These are phyloP conservation scores for Aristolochia contorta DNA, from an alignment of 164 flowering plant species.

Conservation along the genomic window DNA sequence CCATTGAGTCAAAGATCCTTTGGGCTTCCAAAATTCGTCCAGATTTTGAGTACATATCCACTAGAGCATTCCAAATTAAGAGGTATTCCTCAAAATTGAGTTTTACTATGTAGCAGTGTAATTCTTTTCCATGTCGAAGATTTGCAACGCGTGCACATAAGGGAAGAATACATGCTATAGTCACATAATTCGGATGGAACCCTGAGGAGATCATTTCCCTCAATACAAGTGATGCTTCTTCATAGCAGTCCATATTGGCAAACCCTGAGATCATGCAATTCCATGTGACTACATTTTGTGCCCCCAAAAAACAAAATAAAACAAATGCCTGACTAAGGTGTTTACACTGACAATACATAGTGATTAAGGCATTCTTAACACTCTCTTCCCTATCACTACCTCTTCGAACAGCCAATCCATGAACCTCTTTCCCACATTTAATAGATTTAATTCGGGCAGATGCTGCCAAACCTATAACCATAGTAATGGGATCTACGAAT, in stretches of 20 bases:
- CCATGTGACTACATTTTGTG: conserved; percentile 41
- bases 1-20: conserved; percentile 37
- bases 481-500: conserved; percentile 30
- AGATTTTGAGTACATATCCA: conserved; percentile 59
- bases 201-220: conserved; percentile 37
- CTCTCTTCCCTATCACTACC: conserved; percentile 18
- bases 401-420: conserved; percentile 34
- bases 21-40: conserved; percentile 37
- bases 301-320: conserved; percentile 23
- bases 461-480: conserved; percentile 39
- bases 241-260: conserved; percentile 27
- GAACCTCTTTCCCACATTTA: conserved; percentile 42
- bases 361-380: conserved; percentile 39
- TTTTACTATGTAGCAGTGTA: conserved; percentile 43
- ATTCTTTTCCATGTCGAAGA: conserved; percentile 54
- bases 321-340: conserved; percentile 30
- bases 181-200: conserved; percentile 43
- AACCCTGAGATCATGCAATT: conserved; percentile 51
- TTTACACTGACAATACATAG: conserved; percentile 49
- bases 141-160: conserved; percentile 51
- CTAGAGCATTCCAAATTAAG: conserved; percentile 49
- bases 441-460: conserved; percentile 35
- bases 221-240: conserved; percentile 42
- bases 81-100: conserved; percentile 27
- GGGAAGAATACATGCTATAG: conserved; percentile 54